Evolutionary conservation across 1,139 yeast genomes (phyloP).

Genomic region (Debaryomyces coudertii): DNA sequence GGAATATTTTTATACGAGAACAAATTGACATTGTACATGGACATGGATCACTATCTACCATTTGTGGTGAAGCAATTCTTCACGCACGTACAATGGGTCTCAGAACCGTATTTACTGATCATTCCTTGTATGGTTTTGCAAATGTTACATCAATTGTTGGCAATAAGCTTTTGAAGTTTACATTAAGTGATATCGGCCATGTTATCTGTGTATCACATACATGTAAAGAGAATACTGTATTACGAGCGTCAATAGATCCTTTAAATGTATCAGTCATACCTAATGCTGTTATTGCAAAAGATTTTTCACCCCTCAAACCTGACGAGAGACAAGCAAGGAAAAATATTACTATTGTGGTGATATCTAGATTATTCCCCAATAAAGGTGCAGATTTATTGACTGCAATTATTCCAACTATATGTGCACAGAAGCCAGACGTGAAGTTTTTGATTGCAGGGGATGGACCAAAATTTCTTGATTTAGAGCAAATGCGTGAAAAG

Average conservation of each 20-base stretch:
- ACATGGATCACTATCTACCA: constrained; percentile 84
- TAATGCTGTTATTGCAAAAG: constrained; percentile 87
- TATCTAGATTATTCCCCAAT: constrained; percentile 90
- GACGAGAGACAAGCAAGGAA: constrained; percentile 8
- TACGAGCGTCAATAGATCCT: constrained; percentile 84
- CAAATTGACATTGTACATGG: constrained; percentile 89
- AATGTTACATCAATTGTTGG: constrained; percentile 83
- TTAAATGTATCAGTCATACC: constrained; percentile 85
- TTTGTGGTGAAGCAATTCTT: constrained; percentile 87
- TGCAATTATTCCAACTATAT: constrained; percentile 84
- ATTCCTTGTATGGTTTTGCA: constrained; percentile 92
- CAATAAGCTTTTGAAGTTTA: constrained; percentile 81
- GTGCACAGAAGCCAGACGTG: constrained; percentile 64
- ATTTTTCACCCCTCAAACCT: constrained; percentile 64
- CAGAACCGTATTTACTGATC: constrained; percentile 91
- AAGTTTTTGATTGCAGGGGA: constrained; percentile 91
- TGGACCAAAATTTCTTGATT: constrained; percentile 92
- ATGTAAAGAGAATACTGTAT: constrained; percentile 92
- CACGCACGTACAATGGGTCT: constrained; percentile 95
- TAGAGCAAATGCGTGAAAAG: constrained; percentile 93
- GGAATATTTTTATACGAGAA: constrained; percentile 87
- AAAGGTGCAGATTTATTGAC: constrained; percentile 92
- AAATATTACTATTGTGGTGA: constrained; percentile 80
- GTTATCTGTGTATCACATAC: constrained; percentile 96
- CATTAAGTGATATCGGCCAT: constrained; percentile 85